These are phyloP conservation scores for Melocanna baccifera DNA, from an alignment of 176 grass and related monocot species.

Conservation along the genomic window DNA sequence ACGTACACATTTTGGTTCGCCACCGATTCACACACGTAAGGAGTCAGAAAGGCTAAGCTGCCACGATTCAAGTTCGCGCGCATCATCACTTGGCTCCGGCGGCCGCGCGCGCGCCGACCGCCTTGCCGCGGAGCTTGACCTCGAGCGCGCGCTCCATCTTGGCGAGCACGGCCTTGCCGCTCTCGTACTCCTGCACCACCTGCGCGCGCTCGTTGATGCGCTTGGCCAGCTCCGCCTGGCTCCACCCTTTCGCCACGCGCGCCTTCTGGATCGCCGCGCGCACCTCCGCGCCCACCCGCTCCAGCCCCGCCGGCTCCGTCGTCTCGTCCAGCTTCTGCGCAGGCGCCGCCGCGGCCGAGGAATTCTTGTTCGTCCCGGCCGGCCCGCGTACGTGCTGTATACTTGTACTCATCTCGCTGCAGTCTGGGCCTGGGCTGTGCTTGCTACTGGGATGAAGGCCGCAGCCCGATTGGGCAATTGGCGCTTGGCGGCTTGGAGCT, in stretches of 20 bases:
- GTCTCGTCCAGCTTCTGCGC: conserved; percentile 71
- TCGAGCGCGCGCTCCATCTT: conserved; percentile 85
- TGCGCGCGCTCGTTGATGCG: conserved; percentile 70
- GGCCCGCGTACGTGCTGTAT: too few relatives aligned
- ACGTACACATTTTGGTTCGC: background rate
- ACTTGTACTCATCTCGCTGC: too few relatives aligned
- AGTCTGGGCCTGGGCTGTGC: too few relatives aligned
- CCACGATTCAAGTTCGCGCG: background rate
- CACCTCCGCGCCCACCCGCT: conserved; percentile 55
- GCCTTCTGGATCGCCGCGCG: conserved; percentile 68
- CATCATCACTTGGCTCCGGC: conserved; percentile 21
- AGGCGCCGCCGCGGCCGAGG: background rate
- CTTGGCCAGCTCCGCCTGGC: conserved; percentile 88
- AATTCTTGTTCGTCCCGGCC: conserved; percentile 63
- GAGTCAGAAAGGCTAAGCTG: background rate
- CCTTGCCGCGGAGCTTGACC: conserved; percentile 82
- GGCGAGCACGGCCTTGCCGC: conserved; percentile 72
- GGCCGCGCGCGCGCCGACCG: conserved; percentile 19
- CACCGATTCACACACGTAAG: background rate
- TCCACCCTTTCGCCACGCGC: conserved; percentile 72
- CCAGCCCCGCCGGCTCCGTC: conserved; percentile 70
- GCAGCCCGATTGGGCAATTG: too few relatives aligned
- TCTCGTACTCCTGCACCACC: conserved; percentile 93
- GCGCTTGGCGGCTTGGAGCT: too few relatives aligned
- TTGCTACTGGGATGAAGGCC: too few relatives aligned